Base-by-base conservation (phyloP, 1,139 yeast genomes). In the Kurtzmaniella quercitrusa region DNA sequence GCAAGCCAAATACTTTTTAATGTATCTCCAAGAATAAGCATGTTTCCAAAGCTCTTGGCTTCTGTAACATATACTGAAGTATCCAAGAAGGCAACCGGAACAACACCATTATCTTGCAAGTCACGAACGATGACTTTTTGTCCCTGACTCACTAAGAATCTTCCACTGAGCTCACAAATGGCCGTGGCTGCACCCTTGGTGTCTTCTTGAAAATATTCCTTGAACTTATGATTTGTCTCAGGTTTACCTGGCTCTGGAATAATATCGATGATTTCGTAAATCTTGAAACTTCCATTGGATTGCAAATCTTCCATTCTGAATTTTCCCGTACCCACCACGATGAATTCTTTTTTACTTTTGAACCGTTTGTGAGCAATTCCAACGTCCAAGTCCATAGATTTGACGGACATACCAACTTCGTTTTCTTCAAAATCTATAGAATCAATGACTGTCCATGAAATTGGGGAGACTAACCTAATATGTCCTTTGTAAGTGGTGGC, bases 41-140 rank as follows among this genome's bases (percentile, higher is more conserved):
- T 66, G 59, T 91, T 88, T 33, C 95, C 93, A 59, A 88, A 81
- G 50, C 89, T 76, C 61, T 91, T 91, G 20, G 88, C 77, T 50
- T 87, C 95, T 12, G 86, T 74, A 2, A 88, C 82, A 59, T 80
- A 88, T 1, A 89, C 80, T 2, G 93, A 81, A 20, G 91, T 79
- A 59, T 93, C 98, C 45, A 85, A 72, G 56, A 94, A 93, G 1
- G 98, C 98, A 2, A 93, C 97, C 0, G 98, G 97, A 50, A 83
- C 89, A 14, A 86, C 83, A 43, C 87, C 85, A 56, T 85, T 91
- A 56, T 84, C 91, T 52, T 84, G 93, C 39, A 89, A 72, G 59
- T 87, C 94, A 54, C 98, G 73, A 5, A 91, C 82, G 52, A 89
- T 70, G 21, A 84, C 71, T 59, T 89, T 88, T 60, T 88, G 96